phyloP scores from a whole-genome alignment of 176 grass and related monocot genomes.

The Aegilops sharonensis region DNA sequence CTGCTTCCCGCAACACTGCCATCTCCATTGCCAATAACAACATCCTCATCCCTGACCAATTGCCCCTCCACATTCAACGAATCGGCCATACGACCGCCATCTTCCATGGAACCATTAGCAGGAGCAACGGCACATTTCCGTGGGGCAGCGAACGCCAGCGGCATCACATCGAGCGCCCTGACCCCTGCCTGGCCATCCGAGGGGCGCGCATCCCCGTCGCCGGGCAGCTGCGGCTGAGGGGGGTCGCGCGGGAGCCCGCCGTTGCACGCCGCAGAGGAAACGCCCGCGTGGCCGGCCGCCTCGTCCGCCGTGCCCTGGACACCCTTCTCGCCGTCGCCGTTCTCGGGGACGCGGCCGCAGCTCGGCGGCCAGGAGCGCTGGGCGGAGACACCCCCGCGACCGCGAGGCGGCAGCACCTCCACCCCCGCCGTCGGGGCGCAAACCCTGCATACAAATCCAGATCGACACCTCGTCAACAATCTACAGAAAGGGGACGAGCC shows the following conservation, averaged over 20 bases:
- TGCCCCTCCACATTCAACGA: neutral
- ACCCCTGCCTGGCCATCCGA: neutral
- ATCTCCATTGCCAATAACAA: neutral
- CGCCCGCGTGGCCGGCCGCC: neutral
- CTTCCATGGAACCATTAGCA: neutral
- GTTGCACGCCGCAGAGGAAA: neutral
- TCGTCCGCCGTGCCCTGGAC: neutral
- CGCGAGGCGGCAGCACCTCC: neutral
- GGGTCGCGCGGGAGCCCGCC: neutral
- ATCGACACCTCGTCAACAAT: neutral
- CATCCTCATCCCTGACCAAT: neutral
- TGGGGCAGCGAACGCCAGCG: neutral
- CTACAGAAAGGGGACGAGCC: neutral
- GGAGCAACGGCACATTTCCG: neutral
- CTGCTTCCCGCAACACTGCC: neutral
- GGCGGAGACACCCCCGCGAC: conserved; percentile 15
- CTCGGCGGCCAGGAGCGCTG: conserved; percentile 37
- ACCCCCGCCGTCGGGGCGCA: conserved; percentile 16
- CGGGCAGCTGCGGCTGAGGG: neutral
- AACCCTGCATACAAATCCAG: conserved; percentile 23
- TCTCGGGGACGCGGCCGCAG: conserved; percentile 30
- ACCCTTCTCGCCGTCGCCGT: neutral
- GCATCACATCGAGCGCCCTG: neutral
- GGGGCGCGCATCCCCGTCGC: neutral
- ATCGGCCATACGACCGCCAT: neutral